phyloP scores from a whole-genome alignment of 2,329 filamentous ascomycete species.

The Coniochaeta pulveracea region DNA sequence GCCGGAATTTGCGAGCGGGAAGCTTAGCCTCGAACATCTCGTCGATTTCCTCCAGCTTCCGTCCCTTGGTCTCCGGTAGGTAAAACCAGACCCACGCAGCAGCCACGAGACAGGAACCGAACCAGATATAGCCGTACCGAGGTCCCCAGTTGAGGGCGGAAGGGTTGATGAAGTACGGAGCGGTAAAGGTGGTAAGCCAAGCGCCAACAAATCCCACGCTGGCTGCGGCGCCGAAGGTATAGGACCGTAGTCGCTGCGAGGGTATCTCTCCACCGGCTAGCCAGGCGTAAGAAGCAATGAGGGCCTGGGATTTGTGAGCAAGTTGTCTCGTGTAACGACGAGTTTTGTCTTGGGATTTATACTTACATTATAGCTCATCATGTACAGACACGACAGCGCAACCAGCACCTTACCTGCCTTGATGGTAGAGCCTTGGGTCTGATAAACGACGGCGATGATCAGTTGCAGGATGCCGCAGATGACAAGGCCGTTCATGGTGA shows the following conservation, averaged over 20 bases:
- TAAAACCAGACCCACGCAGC: slow-evolving; percentile 26
- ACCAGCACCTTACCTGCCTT: slow-evolving; percentile 29
- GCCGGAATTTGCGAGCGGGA: slow-evolving; percentile 26
- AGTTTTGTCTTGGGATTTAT: slow-evolving; percentile 8
- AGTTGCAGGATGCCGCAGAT: slow-evolving; percentile 36
- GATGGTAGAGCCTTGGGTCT: slow-evolving; percentile 19
- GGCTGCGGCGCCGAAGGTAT: slow-evolving; percentile 38
- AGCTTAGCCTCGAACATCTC: slow-evolving; percentile 31
- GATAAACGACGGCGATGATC: slow-evolving; percentile 35
- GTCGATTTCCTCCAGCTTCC: slow-evolving; percentile 39
- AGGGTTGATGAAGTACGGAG: slow-evolving; percentile 42
- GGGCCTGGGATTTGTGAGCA: slow-evolving; percentile 17
- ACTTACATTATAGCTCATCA: slow-evolving; percentile 35
- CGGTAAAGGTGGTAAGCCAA: slow-evolving; percentile 40
- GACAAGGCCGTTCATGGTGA: slow-evolving; percentile 32
- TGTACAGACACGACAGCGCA: slow-evolving; percentile 33
- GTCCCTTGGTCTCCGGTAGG: slow-evolving; percentile 37
- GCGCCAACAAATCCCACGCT: slow-evolving; percentile 37
- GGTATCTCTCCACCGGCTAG: slow-evolving; percentile 38
- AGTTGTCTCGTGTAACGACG: background rate
- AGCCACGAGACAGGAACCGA: slow-evolving; percentile 17
- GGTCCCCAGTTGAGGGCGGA: slow-evolving; percentile 36
- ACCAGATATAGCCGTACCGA: slow-evolving; percentile 41
- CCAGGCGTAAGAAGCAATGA: slow-evolving; percentile 40
- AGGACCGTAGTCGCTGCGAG: slow-evolving; percentile 36